Conservation (phyloP, 2,329 filamentous ascomycete species). For the Pyricularia pennisetigena region DNA sequence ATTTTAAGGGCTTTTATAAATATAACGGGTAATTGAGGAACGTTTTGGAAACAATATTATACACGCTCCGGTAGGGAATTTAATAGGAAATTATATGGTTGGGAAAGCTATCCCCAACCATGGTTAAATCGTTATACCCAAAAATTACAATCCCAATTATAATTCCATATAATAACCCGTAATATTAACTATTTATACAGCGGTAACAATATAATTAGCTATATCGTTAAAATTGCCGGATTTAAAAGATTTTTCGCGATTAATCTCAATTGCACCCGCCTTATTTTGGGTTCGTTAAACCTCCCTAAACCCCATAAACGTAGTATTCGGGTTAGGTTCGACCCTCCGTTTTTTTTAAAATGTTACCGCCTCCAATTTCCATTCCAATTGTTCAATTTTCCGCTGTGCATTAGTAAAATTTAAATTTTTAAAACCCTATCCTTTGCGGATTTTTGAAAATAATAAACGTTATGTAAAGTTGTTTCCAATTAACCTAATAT, state of each 20-base stretch:
- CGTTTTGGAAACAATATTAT: too few relatives aligned
- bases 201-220: not conserved
- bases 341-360: not conserved
- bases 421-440: not conserved
- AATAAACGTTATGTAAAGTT: not conserved
- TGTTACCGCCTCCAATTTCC: not conserved
- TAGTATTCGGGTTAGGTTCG: not conserved
- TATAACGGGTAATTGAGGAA: too few relatives aligned
- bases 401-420: not conserved
- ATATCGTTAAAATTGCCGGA: not conserved
- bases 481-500: not conserved
- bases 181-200: not conserved
- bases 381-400: not conserved
- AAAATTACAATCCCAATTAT: not conserved
- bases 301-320: not conserved
- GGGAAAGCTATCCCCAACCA: too few relatives aligned
- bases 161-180: not conserved
- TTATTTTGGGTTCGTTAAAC: not conserved
- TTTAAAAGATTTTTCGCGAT: not conserved
- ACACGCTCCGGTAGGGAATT: too few relatives aligned
- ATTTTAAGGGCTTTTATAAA: too few relatives aligned
- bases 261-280: not conserved
- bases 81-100: too few relatives aligned
- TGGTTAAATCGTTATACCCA: not conserved
- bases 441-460: not conserved